A percentile compares a stretch with the other conserved stretches of the same genome.
These are phyloP conservation scores for Aureobasidium sp. DNA, from an alignment of 2,329 filamentous ascomycete species.

Conservation along the genomic window DNA sequence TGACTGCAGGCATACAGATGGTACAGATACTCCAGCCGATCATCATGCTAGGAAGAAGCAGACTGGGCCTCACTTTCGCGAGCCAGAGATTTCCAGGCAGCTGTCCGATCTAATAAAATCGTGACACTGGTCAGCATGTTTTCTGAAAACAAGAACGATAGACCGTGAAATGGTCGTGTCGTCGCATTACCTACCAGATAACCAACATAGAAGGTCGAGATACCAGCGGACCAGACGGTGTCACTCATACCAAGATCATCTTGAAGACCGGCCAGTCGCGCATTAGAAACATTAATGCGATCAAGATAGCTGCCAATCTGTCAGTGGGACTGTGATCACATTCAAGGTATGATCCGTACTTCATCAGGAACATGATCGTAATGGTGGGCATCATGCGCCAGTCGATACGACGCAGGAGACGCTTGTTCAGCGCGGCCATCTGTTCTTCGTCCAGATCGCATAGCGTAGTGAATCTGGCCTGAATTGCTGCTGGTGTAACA, in stretches of 20 bases:
- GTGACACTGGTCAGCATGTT: neutral
- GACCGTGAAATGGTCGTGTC: too few relatives aligned
- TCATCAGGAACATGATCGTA: slow-evolving; percentile 30
- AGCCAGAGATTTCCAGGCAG: slow-evolving; percentile 43
- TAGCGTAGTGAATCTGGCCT: slow-evolving; percentile 26
- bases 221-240: slow-evolving; percentile 35
- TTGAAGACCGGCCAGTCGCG: slow-evolving; percentile 35
- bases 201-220: slow-evolving; percentile 41
- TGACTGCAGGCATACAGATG: slow-evolving; percentile 39
- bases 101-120: too few relatives aligned
- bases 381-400: slow-evolving; percentile 29
- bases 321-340: neutral
- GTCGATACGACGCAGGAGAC: slow-evolving; percentile 26
- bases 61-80: slow-evolving; percentile 33
- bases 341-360: slow-evolving; percentile 18
- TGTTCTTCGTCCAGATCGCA: slow-evolving; percentile 24
- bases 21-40: slow-evolving; percentile 40
- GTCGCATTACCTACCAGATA: slow-evolving; percentile 27
- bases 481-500: slow-evolving; percentile 26
- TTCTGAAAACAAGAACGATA: too few relatives aligned
- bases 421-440: slow-evolving; percentile 27
- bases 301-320: slow-evolving; percentile 31
- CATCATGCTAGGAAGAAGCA: slow-evolving; percentile 35
- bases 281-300: slow-evolving; percentile 37
- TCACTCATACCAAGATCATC: slow-evolving; percentile 31